Percentiles rank a stretch among this genome's conserved stretches.
Conservation (phyloP, 2,329 filamentous ascomycete genomes). For the Fusarium poae region DNA sequence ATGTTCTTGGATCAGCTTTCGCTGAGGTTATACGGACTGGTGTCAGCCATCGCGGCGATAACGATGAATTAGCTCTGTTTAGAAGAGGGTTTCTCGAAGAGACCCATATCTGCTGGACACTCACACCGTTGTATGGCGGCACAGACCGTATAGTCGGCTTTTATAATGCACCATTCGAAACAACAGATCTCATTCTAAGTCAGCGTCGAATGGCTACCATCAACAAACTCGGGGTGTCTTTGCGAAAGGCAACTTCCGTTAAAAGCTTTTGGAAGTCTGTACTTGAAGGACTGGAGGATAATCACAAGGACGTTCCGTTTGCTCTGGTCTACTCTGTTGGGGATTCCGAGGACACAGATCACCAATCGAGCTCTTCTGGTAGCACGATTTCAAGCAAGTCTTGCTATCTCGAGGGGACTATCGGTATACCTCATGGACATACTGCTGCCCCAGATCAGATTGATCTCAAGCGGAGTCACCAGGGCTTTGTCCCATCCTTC, state of each 20-base stretch:
- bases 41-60: constrained; percentile 51
- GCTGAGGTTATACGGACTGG: constrained; percentile 55
- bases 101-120: constrained; percentile 56
- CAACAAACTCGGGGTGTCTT: constrained; percentile 50
- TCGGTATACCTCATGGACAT: constrained; percentile 54
- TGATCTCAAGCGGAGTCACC: constrained; percentile 53
- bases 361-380: constrained; percentile 52
- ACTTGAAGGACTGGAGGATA: constrained; percentile 52
- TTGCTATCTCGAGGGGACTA: constrained; percentile 54
- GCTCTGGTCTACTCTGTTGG: constrained; percentile 58
- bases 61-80: constrained; percentile 52
- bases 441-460: constrained; percentile 51
- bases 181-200: constrained; percentile 52
- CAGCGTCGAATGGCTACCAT: constrained; percentile 54
- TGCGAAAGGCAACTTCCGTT: constrained; percentile 51
- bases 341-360: constrained; percentile 54
- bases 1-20: constrained; percentile 50
- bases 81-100: constrained; percentile 56
- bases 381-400: constrained; percentile 55
- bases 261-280: constrained; percentile 54
- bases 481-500: constrained; percentile 55
- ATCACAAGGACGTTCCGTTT: constrained; percentile 57
- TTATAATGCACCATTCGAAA: constrained; percentile 57
- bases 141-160: constrained; percentile 55
- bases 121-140: constrained; percentile 56